Evolutionary conservation across 2,329 filamentous ascomycete genomes (phyloP).

Genomic region (Aspergillus hiratsukae): DNA sequence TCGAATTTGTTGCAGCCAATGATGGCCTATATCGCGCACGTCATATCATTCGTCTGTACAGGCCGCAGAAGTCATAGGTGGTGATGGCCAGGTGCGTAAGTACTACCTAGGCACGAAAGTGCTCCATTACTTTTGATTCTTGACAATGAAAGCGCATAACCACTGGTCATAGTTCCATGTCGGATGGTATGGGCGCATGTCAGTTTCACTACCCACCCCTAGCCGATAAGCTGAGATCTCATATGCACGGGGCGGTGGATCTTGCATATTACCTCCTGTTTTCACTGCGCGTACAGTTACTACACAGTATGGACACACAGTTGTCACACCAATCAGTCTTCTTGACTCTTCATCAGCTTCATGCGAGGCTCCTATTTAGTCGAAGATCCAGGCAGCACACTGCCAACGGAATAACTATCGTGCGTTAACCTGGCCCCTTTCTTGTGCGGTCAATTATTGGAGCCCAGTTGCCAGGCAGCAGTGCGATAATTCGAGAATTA

Average conservation of each 20-base stretch:
- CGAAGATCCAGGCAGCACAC: neutral
- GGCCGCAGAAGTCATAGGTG: neutral
- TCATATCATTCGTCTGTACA: neutral
- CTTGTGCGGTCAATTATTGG: neutral
- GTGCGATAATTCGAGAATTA: neutral
- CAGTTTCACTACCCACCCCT: constrained; percentile 9
- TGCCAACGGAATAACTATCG: neutral
- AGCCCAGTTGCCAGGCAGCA: neutral
- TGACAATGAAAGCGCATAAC: neutral
- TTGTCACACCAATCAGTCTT: neutral
- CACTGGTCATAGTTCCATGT: neutral
- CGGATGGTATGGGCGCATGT: constrained; percentile 8
- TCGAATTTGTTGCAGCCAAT: neutral
- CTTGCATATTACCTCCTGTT: constrained; percentile 11
- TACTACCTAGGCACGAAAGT: neutral
- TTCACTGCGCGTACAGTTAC: neutral
- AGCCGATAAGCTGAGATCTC: constrained; percentile 25
- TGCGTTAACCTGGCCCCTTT: neutral
- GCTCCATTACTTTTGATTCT: neutral
- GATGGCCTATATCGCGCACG: neutral
- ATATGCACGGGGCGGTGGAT: constrained; percentile 27
- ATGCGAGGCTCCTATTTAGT: neutral
- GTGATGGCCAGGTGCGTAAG: too few species aligned
- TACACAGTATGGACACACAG: neutral
- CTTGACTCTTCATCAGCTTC: neutral